Base-by-base conservation (phyloP, 2,329 filamentous ascomycete species). In the Paecilomyces fulvus region DNA sequence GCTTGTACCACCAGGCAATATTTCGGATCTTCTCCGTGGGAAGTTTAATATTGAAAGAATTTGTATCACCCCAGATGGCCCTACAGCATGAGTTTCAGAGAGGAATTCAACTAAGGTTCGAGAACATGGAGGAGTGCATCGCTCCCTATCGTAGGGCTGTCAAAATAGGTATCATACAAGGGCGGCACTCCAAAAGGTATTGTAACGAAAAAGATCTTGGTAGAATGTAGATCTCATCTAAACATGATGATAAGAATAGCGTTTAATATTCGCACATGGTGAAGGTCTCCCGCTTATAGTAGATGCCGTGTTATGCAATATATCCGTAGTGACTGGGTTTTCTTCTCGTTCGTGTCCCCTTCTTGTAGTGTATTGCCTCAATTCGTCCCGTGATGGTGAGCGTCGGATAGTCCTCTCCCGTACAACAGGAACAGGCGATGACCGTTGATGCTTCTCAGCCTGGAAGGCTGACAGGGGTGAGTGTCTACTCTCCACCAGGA, bases 1-100 rank as follows among this genome's bases (percentile, higher is more conserved):
- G 55, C 50, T 59, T 59, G 53, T 59, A 59, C 57, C 57, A 59
- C 57, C 57, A 59, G 21, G 53, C 52, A 25, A 59, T 25, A 10
- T 55, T 55, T n/a, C 43, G 30, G 48, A 55, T 57, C 11, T 51
- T 53, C 17, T 28, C 49, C 6, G 55, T 23, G 10, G 48, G 57
- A 12, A 57, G 30, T n/a, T 51, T 51, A 11, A 59, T 28, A 9
- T 57, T 43, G 49, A 57, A 59, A 17, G 57, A 59, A 30, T 43
- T 51, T 21, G 55, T 55, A 30, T 55, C 25, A 10, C 57, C 57
- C 57, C 57, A 10, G 5, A 21, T 25, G 52, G 8, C 46, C 33
- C 3, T 57, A 49, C 11, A 31, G 21, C 21, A 21, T 21, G 21
- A 21, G 21, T 21, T 21, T 21, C 21, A 1, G 21, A 21, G 21